Percentiles rank a stretch among this genome's conserved stretches.
Conservation (phyloP, 176 grass and related monocot genomes). For the Hyparrhenia diplandra region DNA sequence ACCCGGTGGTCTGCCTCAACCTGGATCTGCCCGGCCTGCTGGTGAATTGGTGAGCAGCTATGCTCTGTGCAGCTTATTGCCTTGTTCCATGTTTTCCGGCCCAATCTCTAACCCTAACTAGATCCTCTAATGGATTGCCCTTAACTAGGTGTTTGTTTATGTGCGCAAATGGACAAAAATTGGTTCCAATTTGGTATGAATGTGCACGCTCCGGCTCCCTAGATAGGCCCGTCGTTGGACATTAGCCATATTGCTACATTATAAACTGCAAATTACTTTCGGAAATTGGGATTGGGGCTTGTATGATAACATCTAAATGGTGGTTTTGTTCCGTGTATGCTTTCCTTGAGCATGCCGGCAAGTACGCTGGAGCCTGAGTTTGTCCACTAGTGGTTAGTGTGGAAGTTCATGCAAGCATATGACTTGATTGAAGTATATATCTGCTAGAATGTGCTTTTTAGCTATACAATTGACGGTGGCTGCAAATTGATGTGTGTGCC, state of each 20-base stretch:
- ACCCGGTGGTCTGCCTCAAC: too few species aligned
- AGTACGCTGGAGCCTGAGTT: not conserved
- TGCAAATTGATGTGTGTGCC: too few species aligned
- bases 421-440: too few species aligned
- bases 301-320: not conserved
- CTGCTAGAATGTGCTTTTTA: too few species aligned
- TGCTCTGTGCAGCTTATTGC: too few species aligned
- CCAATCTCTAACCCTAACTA: too few species aligned
- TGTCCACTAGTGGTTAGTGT: not conserved
- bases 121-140: too few species aligned
- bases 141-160: not conserved
- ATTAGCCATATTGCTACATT: not conserved
- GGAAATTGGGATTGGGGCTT: not conserved
- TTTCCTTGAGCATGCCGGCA: not conserved
- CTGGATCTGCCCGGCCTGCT: too few species aligned
- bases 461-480: too few species aligned
- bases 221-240: not conserved
- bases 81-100: too few species aligned
- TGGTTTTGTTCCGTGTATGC: not conserved
- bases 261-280: not conserved
- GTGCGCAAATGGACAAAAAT: not conserved
- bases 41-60: too few species aligned
- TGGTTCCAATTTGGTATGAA: not conserved
- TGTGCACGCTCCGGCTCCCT: not conserved
- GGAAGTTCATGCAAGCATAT: too few species aligned